Evolutionary conservation across 23 red algal species (phyloP), one percentile per base, ranked within the genome.

Genomic region (Rhodosorus marinus): DNA sequence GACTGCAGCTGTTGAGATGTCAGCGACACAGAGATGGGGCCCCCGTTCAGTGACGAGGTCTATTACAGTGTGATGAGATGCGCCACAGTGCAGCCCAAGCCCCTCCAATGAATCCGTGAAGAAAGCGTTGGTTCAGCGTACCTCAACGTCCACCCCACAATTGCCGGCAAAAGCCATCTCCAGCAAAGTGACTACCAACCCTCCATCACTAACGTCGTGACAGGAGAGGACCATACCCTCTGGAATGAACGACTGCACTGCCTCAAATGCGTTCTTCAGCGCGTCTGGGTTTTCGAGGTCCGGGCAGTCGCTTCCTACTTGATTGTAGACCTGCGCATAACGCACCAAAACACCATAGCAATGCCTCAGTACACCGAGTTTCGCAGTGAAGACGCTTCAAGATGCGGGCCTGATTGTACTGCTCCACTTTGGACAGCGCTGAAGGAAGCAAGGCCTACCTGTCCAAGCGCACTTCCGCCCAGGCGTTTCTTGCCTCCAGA

Each of bases 151-250:
- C 27, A 85, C 24, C 6, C 90, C 90, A 29, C 90, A 98, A 61
- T 98, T 85, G 20, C 90, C 90, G 27, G 65, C 90, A 70, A 98
- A 86, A 25, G 65, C 79, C 90, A 98, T 98, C 41, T 98, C 90
- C 55, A 83, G 36, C 4, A 98, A 30, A 20, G 71, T 23, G 0
- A 55, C 70, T 29, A 98, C 15, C 49, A 98, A 60, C 1, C 90
- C 90, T 34, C 90, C 90, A 45, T 84, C 77, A 30, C 76, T 79
- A 2, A 82, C 29, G 58, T 98, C 90, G 54, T 98, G 90, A 58
- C 80, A 98, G 14, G 90, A 48, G n/a, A 98, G 70, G 6, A 73
- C 63, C 2, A 8, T 29, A 27, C 51, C 52, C 26, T 80, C 60
- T 7, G 49, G 52, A 24, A 73, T 58, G 20, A 86, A 31, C 20